phyloP scores from a whole-genome alignment of 2,329 filamentous ascomycete species.

The Alternaria rosae region DNA sequence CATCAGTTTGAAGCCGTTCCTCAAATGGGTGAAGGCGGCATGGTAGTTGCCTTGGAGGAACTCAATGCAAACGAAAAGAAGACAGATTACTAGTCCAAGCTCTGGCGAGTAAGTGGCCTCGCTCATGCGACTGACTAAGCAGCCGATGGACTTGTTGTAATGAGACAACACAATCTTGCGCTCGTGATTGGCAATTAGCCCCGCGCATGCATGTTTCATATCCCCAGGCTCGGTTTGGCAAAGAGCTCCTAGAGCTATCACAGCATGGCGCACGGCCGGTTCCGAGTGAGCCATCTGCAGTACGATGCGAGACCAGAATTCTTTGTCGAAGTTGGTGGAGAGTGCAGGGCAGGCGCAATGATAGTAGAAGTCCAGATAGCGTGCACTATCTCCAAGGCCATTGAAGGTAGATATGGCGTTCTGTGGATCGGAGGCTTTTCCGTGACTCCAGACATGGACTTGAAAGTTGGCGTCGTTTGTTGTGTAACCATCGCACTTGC shows the following conservation, averaged over 20 bases:
- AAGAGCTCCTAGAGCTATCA: constrained; percentile 53
- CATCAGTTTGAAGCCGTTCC: constrained; percentile 49
- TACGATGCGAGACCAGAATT: constrained; percentile 54
- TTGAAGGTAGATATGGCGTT: constrained; percentile 13
- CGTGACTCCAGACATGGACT: constrained; percentile 5
- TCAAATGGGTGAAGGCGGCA: constrained; percentile 53
- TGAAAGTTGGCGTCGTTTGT: constrained; percentile 5
- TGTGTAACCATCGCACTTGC: constrained; percentile 40
- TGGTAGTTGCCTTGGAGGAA: constrained; percentile 53
- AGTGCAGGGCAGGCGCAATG: constrained; percentile 48
- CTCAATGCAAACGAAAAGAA: constrained; percentile 56
- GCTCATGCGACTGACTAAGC: constrained; percentile 43
- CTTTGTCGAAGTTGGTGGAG: constrained; percentile 40
- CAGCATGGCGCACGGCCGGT: constrained; percentile 53
- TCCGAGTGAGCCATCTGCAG: constrained; percentile 54
- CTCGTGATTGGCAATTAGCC: constrained; percentile 8
- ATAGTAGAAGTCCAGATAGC: constrained; percentile 53
- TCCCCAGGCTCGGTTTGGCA: constrained; percentile 33
- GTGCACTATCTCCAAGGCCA: constrained; percentile 23
- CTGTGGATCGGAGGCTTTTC: constrained; percentile 5
- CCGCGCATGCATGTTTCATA: constrained; percentile 27
- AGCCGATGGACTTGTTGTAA: constrained; percentile 53
- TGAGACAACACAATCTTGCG: constrained; percentile 47
- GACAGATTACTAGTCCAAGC: constrained; percentile 53
- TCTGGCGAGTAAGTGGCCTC: constrained; percentile 43